Base-by-base conservation (phyloP, 2,329 filamentous ascomycete genomes). In the Colletotrichum filicis region DNA sequence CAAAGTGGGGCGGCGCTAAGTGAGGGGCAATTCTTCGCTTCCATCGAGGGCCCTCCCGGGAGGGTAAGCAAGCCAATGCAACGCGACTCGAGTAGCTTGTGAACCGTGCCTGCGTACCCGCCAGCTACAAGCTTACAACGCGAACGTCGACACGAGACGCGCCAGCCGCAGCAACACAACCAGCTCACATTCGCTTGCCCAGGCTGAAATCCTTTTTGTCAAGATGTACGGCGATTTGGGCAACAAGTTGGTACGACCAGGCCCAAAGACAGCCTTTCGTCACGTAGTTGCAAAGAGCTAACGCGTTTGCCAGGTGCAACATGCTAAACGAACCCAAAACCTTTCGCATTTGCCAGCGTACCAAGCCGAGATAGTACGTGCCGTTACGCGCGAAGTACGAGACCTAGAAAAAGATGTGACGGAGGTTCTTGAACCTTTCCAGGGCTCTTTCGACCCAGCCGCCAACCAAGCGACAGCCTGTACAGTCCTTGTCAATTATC, bases 321-420 rank as follows among this genome's bases (percentile, higher is more conserved):
- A 98, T 87, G 97, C 97, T 82, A 98, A 98, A 88, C 92, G 97
- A 80, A 97, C 94, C 22, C 95, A 97, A 83, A 93, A 94, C 76
- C 90, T 99, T 68, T 86, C 92, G 37, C 92, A 97, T 81, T 90
- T 99, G 3, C 97, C 97, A 1, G 92, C 95, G 4, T 98, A 98
- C 82, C 95, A 97, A 83, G 93, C 95, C 32, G 97, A 98, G 80
- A 89, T 97, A 57, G 94, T 98, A 67, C 95, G 95, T 70, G 90
- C 91, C 24, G 93, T 97, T 61, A 93, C 95, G 2, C 93, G 95
- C 78, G 97, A 99, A 87, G 95, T 98, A 26, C 93, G 95, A 78
- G 96, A 98, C 77, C 89, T 99, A 9, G 93, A 98, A 82, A 94
- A 93, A 80, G 95, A 98, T 83, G 93, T 96, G 37, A 87, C 90